phyloP scores from a whole-genome alignment of 2,329 filamentous ascomycete genomes.

The Aspergillus piperis region DNA sequence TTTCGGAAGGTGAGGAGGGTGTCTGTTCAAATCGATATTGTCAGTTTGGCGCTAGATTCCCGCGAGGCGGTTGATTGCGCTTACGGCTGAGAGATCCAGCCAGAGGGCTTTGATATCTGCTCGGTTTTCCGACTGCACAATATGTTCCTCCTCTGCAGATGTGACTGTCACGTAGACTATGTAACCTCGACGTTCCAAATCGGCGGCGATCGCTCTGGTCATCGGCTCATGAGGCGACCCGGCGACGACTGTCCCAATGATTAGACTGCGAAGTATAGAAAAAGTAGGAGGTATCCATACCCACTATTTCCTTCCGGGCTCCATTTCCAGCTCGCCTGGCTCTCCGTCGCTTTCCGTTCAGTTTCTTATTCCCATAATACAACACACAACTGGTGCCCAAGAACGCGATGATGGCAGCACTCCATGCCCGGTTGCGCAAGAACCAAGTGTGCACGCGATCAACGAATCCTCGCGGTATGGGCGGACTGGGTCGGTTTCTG shows the following conservation, averaged over 20 bases:
- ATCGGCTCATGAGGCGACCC: slow-evolving; percentile 84
- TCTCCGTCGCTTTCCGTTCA: slow-evolving; percentile 64
- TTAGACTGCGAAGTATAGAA: slow-evolving; percentile 10
- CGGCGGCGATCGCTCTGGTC: slow-evolving; percentile 77
- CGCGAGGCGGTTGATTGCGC: slow-evolving; percentile 9
- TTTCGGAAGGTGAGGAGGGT: slow-evolving; percentile 58
- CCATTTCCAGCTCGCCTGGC: slow-evolving; percentile 80
- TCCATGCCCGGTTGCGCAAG: slow-evolving; percentile 69
- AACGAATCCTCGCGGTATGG: slow-evolving; percentile 44
- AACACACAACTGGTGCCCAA: slow-evolving; percentile 64
- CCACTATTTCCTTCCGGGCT: slow-evolving; percentile 78
- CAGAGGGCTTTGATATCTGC: slow-evolving; percentile 79
- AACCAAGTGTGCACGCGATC: slow-evolving; percentile 72
- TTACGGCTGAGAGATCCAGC: slow-evolving; percentile 69
- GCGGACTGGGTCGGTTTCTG: slow-evolving; percentile 24
- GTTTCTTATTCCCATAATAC: slow-evolving; percentile 63
- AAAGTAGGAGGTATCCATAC: slow-evolving; percentile 35
- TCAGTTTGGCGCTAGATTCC: slow-evolving; percentile 13
- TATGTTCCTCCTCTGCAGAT: slow-evolving; percentile 78
- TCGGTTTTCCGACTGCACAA: slow-evolving; percentile 74
- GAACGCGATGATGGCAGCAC: slow-evolving; percentile 69
- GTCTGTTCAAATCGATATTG: slow-evolving; percentile 44
- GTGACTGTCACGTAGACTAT: slow-evolving; percentile 89
- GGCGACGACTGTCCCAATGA: slow-evolving; percentile 66
- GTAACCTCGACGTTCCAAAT: slow-evolving; percentile 88